Base-by-base conservation (phyloP, 345 rosid genomes). In the Moringa oleifera region DNA sequence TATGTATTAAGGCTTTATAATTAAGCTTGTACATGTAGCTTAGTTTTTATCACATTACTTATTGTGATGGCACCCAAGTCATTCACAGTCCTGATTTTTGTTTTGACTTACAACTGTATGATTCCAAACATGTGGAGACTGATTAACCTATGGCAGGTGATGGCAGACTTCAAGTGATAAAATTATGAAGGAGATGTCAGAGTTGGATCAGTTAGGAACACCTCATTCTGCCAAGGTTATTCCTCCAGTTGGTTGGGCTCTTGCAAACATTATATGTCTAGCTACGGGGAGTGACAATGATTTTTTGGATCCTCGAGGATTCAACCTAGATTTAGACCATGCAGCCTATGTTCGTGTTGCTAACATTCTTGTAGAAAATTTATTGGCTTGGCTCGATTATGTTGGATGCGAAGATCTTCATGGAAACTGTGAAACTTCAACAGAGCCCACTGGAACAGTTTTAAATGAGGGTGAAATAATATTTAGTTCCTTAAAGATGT, bases 131-230 rank as follows among this genome's bases (percentile, higher is more conserved):
- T 73, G 54, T 67, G 83, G 77, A 75, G 67, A 80, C 96, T 93
- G 79, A 90, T 93, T 82, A 81, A 80, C 80, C 76, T 75, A 60
- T 88, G 95, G 86, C 98, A 93, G 98, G 83, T 84, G 87, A 83
- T 89, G 81, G 67, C 96, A 93, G 98, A 83, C 73, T 64, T 81
- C 64, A 75, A 73, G 76, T 71, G 94, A 81, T 58, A 65, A 75
- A 76, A 64, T 83, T 55, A 59, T 85, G 70, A 69, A 53, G 11
- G 79, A 81, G 73, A 82, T 79, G 74, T 73, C 79, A 25, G 70
- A 71, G 68, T 31, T 83, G 81, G 84, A 83, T 57, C 75, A 67
- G 36, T 69, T 60, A 53, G 79, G 65, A 69, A 74, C 59, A 61
- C 72, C 69, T 61, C 68, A 68, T 55, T 72, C 73, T 68, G 65